phyloP scores from a whole-genome alignment of 805 yeast genomes.

The Yueomyces sinensis region DNA sequence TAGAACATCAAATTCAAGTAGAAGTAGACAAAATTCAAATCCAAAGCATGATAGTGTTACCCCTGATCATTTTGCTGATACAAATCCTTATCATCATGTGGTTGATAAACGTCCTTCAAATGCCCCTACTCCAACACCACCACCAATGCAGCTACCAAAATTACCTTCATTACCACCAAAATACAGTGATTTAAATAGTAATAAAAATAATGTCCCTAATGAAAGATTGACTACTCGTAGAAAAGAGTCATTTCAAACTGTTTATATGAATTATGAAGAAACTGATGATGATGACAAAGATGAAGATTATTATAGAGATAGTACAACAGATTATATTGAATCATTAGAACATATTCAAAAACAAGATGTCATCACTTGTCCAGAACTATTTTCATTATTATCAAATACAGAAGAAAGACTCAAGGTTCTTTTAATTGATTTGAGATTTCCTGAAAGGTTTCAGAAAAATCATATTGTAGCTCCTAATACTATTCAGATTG shows the following conservation, averaged over 20 bases:
- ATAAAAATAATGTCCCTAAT: neutral
- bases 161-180: neutral
- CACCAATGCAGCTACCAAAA: no score
- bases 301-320: conserved; percentile 7
- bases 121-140: no score
- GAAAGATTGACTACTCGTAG: conserved; percentile 18
- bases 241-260: conserved; percentile 29
- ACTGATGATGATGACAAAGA: conserved; percentile 7
- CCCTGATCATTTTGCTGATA: neutral
- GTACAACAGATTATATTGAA: conserved; percentile 9
- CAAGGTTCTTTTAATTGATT: conserved; percentile 26
- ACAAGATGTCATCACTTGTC: conserved; percentile 41
- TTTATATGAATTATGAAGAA: conserved; percentile 24
- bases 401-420: conserved; percentile 33
- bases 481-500: conserved; percentile 27
- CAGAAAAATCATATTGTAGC: conserved; percentile 26
- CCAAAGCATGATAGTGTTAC: neutral
- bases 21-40: neutral
- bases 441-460: conserved; percentile 25
- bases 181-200: no score
- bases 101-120: no score
- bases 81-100: neutral
- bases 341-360: conserved; percentile 18
- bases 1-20: neutral
- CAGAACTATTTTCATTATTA: conserved; percentile 31